phyloP scores from a whole-genome alignment of 192 early-diverging fungal species.

The Backusella psychrophila region DNA sequence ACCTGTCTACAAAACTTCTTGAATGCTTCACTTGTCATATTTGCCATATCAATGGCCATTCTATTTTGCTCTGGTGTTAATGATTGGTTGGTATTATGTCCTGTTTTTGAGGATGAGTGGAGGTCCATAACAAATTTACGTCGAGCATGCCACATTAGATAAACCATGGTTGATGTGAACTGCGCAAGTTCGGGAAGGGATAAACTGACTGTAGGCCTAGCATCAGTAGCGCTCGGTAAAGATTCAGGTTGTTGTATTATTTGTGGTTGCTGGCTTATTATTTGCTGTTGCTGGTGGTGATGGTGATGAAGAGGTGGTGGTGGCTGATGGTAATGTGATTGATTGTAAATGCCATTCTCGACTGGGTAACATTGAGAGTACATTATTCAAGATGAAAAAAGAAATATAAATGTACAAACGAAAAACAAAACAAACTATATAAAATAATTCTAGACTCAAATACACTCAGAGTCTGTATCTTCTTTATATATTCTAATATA shows the following conservation, averaged over 20 bases:
- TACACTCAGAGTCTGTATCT: background rate
- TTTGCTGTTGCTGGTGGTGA: background rate
- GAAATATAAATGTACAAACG: background rate
- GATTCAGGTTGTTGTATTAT: conserved; percentile 4
- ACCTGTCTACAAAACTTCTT: conserved; percentile 42
- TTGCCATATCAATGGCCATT: conserved; percentile 23
- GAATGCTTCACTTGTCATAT: conserved; percentile 29
- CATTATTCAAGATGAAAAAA: background rate
- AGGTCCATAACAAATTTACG: conserved; percentile 35
- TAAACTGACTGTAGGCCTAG: background rate
- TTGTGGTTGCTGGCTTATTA: background rate
- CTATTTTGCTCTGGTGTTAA: conserved; percentile 5
- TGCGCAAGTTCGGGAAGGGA: conserved; percentile 41
- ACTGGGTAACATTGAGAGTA: background rate
- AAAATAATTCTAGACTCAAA: background rate
- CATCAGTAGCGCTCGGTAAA: conserved; percentile 22
- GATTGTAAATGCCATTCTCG: background rate
- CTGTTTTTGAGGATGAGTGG: conserved; percentile 16
- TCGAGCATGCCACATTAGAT: conserved; percentile 49
- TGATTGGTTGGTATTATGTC: background rate
- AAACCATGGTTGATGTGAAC: conserved; percentile 58
- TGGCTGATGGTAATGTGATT: background rate
- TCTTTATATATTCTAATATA: conserved; percentile 1
- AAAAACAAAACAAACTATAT: background rate
- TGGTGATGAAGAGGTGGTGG: background rate